Conservation (phyloP, 2,329 filamentous ascomycete species). For the Colletotrichum sp. region DNA sequence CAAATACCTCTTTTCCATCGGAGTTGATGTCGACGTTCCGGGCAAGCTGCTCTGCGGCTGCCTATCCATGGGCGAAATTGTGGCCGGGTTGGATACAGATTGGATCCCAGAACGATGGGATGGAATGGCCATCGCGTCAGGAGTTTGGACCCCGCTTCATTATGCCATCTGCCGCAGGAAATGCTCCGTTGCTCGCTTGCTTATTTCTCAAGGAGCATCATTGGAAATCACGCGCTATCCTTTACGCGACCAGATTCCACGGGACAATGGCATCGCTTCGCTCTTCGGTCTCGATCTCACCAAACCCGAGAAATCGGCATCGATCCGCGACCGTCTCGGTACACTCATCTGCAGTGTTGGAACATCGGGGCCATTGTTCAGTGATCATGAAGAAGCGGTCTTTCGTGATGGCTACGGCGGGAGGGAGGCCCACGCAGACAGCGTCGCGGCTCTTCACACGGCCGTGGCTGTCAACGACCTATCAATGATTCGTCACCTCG, state of each 20-base stretch:
- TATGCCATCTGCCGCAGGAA: background rate
- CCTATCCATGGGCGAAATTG: background rate
- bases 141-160: background rate
- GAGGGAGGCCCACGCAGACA: background rate
- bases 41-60: background rate
- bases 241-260: fast-evolving
- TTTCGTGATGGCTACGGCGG: background rate
- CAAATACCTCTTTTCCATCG: background rate
- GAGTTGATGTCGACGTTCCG: background rate
- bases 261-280: background rate
- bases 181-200: fast-evolving
- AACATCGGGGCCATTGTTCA: background rate
- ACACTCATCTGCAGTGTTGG: background rate
- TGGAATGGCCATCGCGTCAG: background rate
- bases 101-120: background rate
- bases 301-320: background rate
- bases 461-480: fast-evolving
- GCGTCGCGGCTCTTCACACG: background rate
- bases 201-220: background rate
- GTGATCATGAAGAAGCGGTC: background rate
- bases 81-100: background rate
- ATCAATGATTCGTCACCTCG: background rate
- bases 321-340: background rate
- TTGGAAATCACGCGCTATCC: background rate
- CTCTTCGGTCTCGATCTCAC: background rate